Percentiles rank a stretch among this genome's conserved stretches.
phyloP scores from a whole-genome alignment of 768 basidiomycete species.

The Vararia minispora region DNA sequence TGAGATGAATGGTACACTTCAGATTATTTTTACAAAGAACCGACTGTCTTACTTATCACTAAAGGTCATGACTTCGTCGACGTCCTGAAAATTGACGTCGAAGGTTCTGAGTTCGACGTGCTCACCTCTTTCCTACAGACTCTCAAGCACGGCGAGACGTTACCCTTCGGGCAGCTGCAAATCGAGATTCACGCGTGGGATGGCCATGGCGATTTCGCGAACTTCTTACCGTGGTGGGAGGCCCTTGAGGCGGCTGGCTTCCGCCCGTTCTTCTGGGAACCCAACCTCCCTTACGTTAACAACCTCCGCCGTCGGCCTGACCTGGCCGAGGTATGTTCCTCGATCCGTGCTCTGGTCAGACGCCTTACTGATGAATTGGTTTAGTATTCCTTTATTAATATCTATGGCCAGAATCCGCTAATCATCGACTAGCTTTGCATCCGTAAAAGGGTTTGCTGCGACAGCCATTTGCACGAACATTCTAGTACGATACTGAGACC shows the following conservation, averaged over 20 bases:
- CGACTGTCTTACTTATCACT: neutral
- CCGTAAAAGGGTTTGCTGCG: too few species aligned
- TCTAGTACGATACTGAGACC: too few species aligned
- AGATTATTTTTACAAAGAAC: slow-evolving; percentile 8
- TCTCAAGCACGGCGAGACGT: too few species aligned
- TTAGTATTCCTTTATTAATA: slow-evolving; percentile 43
- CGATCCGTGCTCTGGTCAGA: neutral
- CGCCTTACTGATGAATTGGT: too few species aligned
- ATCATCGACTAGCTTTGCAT: too few species aligned
- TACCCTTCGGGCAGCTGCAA: slow-evolving; percentile 66
- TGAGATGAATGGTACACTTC: slow-evolving; percentile 41
- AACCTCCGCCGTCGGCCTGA: slow-evolving; percentile 26
- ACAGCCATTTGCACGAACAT: too few species aligned
- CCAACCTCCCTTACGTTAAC: slow-evolving; percentile 36
- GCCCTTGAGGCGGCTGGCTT: slow-evolving; percentile 57
- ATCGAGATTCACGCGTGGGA: slow-evolving; percentile 48
- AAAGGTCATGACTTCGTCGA: slow-evolving; percentile 58
- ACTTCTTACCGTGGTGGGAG: slow-evolving; percentile 63
- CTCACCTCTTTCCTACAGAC: slow-evolving; percentile 29
- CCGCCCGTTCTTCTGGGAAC: slow-evolving; percentile 62
- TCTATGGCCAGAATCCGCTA: too few species aligned
- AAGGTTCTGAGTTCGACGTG: slow-evolving; percentile 57
- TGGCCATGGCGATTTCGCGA: slow-evolving; percentile 28
- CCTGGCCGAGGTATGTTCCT: slow-evolving; percentile 25
- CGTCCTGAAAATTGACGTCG: slow-evolving; percentile 63